Evolutionary conservation across 108 stramenopile genomes (phyloP), one percentile per base, ranked within the genome.

Genomic region (Cylindrotheca fusiformis): DNA sequence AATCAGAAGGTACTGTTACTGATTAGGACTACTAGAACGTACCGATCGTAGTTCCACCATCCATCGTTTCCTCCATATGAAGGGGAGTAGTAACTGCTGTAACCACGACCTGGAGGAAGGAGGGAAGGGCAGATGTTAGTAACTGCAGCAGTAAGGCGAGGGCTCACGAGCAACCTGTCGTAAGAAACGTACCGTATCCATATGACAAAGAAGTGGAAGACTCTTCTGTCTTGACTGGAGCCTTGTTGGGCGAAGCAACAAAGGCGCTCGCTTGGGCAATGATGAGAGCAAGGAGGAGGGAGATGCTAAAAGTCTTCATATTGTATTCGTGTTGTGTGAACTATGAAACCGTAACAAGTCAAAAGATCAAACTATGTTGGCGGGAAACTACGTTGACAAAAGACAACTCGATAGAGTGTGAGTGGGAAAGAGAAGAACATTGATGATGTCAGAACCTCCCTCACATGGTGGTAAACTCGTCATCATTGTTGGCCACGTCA

Each of bases 131-230:
- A 41, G 36, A 41, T 41, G 36, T 41, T 14, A 41, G 36, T n/a
- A n/a, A n/a, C n/a, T n/a, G n/a, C n/a, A n/a, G n/a, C n/a, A n/a
- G n/a, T n/a, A n/a, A n/a, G n/a, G n/a, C n/a, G n/a, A n/a, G n/a
- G n/a, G n/a, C n/a, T n/a, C n/a, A n/a, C n/a, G n/a, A n/a, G n/a
- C n/a, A n/a, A n/a, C n/a, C n/a, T n/a, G n/a, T n/a, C n/a, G n/a
- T n/a, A n/a, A n/a, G n/a, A n/a, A n/a, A 49, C 71, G 33, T 31
- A 71, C 75, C 12, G 62, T 41, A 41, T 10, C 36, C 36, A 14
- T 41, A 41, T 14, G 6, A 14, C 36, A 41, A 41, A 6, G 36
- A 41, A 14, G 36, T 41, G 36, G 36, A 41, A 14, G 36, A 41
- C 36, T 41, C 36, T 41, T 41, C 36, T 14, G 36, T 14, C 36